Percentiles rank a stretch among this genome's conserved stretches.
These are phyloP conservation scores for Sarocladiaceae sp. DNA, from an alignment of 2,329 filamentous ascomycete genomes.

Conservation along the genomic window DNA sequence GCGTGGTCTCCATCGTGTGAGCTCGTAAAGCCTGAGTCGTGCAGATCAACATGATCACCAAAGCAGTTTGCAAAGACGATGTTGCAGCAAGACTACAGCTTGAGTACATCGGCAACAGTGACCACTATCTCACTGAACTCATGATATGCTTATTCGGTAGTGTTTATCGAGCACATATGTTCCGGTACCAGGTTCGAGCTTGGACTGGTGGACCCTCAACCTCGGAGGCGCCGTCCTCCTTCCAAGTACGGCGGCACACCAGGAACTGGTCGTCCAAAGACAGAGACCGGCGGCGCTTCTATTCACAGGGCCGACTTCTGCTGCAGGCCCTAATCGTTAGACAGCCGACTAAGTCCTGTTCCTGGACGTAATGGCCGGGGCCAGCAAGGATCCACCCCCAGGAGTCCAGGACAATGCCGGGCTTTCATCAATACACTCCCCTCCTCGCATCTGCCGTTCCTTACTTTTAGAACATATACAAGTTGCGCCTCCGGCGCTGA, in stretches of 20 bases:
- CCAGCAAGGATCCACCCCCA: slow-evolving; percentile 36
- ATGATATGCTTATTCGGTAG: not conserved
- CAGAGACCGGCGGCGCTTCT: slow-evolving; percentile 18
- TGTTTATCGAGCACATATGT: not conserved
- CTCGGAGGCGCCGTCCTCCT: slow-evolving; percentile 31
- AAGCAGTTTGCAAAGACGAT: not conserved
- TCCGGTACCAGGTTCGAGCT: not conserved
- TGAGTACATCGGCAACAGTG: not conserved
- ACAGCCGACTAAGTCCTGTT: slow-evolving; percentile 28
- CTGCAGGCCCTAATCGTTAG: slow-evolving; percentile 20
- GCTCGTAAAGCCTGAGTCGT: too few species aligned
- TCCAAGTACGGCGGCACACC: slow-evolving; percentile 44
- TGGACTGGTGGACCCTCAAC: slow-evolving; percentile 1
- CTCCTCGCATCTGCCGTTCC: slow-evolving; percentile 42
- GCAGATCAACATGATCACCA: not conserved
- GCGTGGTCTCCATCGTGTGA: too few species aligned
- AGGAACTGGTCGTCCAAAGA: slow-evolving; percentile 15
- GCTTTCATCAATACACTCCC: slow-evolving; percentile 43
- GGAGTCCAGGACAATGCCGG: slow-evolving; percentile 39
- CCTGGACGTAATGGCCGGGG: slow-evolving; percentile 32
- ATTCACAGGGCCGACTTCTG: slow-evolving; percentile 23
- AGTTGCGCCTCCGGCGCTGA: slow-evolving; percentile 8
- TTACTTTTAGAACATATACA: slow-evolving; percentile 35
- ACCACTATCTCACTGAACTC: not conserved
- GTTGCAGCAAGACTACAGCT: not conserved